Base-by-base conservation (phyloP, 2,329 filamentous ascomycete species). In the Plectosphaerella cucumerina region DNA sequence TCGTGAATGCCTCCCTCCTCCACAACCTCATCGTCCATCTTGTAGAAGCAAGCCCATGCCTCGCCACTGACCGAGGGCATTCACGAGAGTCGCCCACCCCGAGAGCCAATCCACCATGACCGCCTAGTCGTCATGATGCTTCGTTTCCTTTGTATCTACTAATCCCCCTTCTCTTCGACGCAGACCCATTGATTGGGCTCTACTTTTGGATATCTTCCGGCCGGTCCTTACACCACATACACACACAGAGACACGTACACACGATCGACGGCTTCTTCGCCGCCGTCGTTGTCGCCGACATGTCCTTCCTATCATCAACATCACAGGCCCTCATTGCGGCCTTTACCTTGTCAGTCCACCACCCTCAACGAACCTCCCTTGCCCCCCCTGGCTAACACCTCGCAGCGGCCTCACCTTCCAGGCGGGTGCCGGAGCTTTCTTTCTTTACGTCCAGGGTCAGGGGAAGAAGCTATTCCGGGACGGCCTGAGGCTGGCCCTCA, bases 401-500 rank as follows among this genome's bases (percentile, higher is more conserved):
- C n/a, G n/a, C n/a, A n/a, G n/a, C 68, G 80, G 79, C 56, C 72
- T 79, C 55, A 70, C 82, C 50, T 70, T 80, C 58, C 76, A 76
- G 60, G 74, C 77, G 49, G 75, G 78, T 26, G 70, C 73, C 47
- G 70, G 69, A 43, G 70, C 73, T 47, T 65, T 75, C 56, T 67
- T 76, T 63, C 68, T 77, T 58, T 66, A 72, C 54, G 57, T 68
- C 56, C 76, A 68, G 60, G 72, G 73, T 57, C 70, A 78, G 70
- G 70, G 73, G 61, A 71, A 70, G 53, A 65, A 73, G 39, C 65
- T 80, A 53, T 71, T 79, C 62, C 73, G 76, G 65, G 77, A 82
- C 68, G 76, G 78, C 69, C 73, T 76, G 78, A 82, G 80, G 80
- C 80, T 84, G 79, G 79, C 75, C 78, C 80, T 84, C 78, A 67